Base-by-base conservation (phyloP, 257 asterid species). In the Solanum chilense region DNA sequence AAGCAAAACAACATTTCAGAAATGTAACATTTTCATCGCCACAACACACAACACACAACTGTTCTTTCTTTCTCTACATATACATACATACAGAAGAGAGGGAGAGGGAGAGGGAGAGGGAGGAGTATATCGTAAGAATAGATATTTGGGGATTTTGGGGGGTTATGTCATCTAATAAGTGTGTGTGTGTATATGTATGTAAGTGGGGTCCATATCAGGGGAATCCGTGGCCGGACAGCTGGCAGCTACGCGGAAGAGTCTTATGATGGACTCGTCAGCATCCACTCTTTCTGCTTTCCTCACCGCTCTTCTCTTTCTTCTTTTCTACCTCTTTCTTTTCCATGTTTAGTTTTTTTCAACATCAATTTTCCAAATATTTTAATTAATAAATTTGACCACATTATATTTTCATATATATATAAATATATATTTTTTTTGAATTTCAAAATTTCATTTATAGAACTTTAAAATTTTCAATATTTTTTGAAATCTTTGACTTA, bases 191-290 rank as follows among this genome's bases (percentile, higher is more conserved):
- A 87, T 42, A 62, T 60, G 88, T 18, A 20, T 84, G 81, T 82
- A 89, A 31, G 78, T 41, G 81, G 93, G 90, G 92, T 18, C 85
- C 41, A 80, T 77, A 87, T 85, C 91, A 90, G 89, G 89, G 90
- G 90, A 90, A 90, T 91, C 92, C 89, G 49, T 89, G 93, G 93
- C 92, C 68, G 56, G 89, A 89, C 95, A 96, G 96, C 99, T 95
- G 98, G 99, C 96, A 47, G 47, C 91, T 85, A 91, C 94, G 94
- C 93, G 94, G 92, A 90, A 84, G 78, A 73, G 68, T 27, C 68
- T 47, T 47, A 16, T 3, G 29, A 47, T 12, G 86, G 88, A 84
- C 52, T 31, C 45, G 86, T 39, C 85, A 80, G 56, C 85, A 10
- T 45, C 35, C 69, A 68, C 52, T 52, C n/a, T 52, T 52, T 52